Conservation (phyloP, 495 filamentous ascomycete genomes). For the Pseudoneurospora amorphoporcata region DNA sequence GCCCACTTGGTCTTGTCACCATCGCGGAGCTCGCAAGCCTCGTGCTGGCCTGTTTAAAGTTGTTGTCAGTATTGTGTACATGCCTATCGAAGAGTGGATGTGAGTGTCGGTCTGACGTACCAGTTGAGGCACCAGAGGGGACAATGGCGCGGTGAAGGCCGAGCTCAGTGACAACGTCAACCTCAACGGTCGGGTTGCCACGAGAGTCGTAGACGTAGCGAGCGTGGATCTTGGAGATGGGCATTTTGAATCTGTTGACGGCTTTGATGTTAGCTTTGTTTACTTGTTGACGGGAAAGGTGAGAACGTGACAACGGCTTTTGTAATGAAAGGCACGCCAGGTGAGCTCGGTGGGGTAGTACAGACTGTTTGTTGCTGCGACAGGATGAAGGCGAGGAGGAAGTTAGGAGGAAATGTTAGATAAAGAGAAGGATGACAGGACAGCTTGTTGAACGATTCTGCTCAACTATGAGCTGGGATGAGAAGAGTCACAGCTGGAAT, state of each 20-base stretch:
- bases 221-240: conserved; percentile 97
- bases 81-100: background rate
- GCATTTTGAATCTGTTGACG: conserved; percentile 49
- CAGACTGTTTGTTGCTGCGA: conserved; percentile 2
- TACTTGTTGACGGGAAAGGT: background rate
- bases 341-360: background rate
- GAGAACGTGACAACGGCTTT: background rate
- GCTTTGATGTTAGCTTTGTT: conserved; percentile 2
- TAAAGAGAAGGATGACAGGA: background rate
- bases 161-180: conserved; percentile 92
- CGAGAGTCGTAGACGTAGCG: conserved; percentile 99
- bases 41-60: conserved; percentile 67
- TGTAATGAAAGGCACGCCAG: background rate
- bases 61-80: conserved; percentile 7
- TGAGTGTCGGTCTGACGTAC: conserved; percentile 40
- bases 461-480: conserved; percentile 11
- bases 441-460: conserved; percentile 9
- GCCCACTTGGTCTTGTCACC: conserved; percentile 95
- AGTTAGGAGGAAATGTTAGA: background rate
- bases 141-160: conserved; percentile 98
- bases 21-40: conserved; percentile 97
- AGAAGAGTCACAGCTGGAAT: conserved; percentile 3
- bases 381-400: background rate
- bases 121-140: conserved; percentile 94
- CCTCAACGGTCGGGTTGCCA: conserved; percentile 88